Evolutionary conservation across 306 rosid genomes (phyloP).

Genomic region (Fagus sylvatica): DNA sequence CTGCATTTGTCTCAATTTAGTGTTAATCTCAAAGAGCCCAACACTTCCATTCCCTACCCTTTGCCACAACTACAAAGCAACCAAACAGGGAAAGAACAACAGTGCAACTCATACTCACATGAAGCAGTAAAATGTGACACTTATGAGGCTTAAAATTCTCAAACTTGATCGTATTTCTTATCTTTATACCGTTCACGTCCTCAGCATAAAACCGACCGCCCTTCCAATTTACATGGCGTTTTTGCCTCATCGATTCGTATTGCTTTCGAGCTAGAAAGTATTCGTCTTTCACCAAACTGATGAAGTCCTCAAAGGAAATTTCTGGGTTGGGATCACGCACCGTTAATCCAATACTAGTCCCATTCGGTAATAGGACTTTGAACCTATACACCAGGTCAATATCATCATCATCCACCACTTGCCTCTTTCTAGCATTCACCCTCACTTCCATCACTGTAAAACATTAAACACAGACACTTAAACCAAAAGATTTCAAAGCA

Average conservation of each 20-base stretch:
- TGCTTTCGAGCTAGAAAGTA: conserved; percentile 7
- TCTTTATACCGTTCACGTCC: conserved; percentile 34
- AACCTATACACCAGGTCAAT: conserved; percentile 19
- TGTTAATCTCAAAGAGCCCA: background rate
- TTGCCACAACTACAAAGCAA: background rate
- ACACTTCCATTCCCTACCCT: background rate
- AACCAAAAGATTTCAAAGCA: background rate
- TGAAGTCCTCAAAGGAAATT: conserved; percentile 37
- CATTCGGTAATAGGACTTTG: conserved; percentile 48
- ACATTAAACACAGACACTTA: background rate
- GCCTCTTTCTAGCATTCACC: conserved; percentile 25
- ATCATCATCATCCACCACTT: background rate
- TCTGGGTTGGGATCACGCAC: conserved; percentile 17
- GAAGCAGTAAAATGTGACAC: conserved; percentile 53
- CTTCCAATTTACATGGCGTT: conserved; percentile 39
- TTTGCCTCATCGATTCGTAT: conserved; percentile 16
- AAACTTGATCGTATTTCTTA: conserved; percentile 28
- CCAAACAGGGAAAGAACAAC: background rate
- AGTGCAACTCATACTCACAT: conserved; percentile 37
- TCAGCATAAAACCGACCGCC: conserved; percentile 28
- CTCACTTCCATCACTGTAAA: conserved; percentile 21
- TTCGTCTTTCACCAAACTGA: conserved; percentile 26
- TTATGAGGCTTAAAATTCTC: conserved; percentile 27
- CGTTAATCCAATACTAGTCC: conserved; percentile 28
- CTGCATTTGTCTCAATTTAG: background rate